Percentiles rank a stretch among this genome's conserved stretches.
Evolutionary conservation across 225 moss, liverwort and hornwort genomes (phyloP).

Genomic region (Sphagnum tenellum): DNA sequence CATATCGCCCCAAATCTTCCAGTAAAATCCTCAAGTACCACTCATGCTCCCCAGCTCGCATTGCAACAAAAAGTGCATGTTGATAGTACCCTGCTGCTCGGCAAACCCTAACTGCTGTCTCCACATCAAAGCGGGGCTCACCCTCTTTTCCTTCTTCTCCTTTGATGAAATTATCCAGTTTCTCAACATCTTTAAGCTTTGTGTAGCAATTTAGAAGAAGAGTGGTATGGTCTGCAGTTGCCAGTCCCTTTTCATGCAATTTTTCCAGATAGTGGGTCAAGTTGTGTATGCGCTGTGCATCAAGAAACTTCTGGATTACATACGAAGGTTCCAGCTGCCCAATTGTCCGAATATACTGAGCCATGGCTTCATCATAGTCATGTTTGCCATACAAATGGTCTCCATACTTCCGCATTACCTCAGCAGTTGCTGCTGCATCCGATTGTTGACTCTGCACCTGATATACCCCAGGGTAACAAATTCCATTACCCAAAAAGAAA

Average conservation of each 20-base stretch:
- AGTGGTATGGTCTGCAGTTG: constrained; percentile 96
- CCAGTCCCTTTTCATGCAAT: constrained; percentile 86
- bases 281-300: constrained; percentile 97
- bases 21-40: constrained; percentile 90
- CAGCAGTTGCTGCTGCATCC: constrained; percentile 95
- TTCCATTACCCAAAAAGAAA: no score
- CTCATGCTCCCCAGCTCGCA: constrained; percentile 93
- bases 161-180: constrained; percentile 90
- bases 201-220: constrained; percentile 98
- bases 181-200: constrained; percentile 92
- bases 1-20: constrained; percentile 88
- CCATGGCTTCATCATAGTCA: constrained; percentile 84
- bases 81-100: constrained; percentile 93
- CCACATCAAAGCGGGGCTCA: constrained; percentile 85
- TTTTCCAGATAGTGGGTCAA: constrained; percentile 88
- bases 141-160: constrained; percentile 89
- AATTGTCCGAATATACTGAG: constrained; percentile 98
- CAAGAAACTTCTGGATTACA: constrained; percentile 95
- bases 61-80: constrained; percentile 91
- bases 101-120: constrained; percentile 88
- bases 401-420: constrained; percentile 99
- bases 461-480: not conserved
- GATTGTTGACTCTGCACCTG: constrained; percentile 97
- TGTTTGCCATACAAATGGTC: constrained; percentile 93
- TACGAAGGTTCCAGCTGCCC: constrained; percentile 98